These are phyloP conservation scores for Penicillium samsonianum DNA, from an alignment of 495 filamentous ascomycete genomes.

Conservation along the genomic window DNA sequence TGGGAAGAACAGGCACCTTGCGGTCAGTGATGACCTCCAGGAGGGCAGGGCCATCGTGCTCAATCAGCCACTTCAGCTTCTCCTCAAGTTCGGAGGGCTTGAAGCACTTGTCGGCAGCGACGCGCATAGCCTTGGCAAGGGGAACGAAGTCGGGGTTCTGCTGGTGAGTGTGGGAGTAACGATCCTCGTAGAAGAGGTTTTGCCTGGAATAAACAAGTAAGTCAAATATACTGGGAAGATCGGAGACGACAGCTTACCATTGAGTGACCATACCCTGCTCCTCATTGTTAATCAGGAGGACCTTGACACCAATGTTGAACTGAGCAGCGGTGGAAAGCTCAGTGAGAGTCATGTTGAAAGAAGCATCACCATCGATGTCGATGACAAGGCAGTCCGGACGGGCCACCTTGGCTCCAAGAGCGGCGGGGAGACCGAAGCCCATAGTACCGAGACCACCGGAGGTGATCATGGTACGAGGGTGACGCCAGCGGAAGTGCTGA, in stretches of 20 bases:
- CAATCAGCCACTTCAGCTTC: conserved; percentile 85
- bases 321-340: conserved; percentile 87
- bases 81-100: conserved; percentile 72
- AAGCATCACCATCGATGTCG: conserved; percentile 94
- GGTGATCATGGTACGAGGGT: conserved; percentile 87
- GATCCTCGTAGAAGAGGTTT: conserved; percentile 88
- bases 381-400: conserved; percentile 83
- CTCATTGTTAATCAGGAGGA: conserved; percentile 93
- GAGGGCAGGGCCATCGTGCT: conserved; percentile 75
- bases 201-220: conserved; percentile 51
- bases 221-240: background rate
- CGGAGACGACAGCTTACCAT: conserved; percentile 45
- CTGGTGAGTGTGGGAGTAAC: conserved; percentile 91
- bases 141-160: conserved; percentile 87
- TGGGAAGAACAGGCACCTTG: conserved; percentile 97
- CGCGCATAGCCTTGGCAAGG: conserved; percentile 79
- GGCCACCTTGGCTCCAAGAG: conserved; percentile 93
- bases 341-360: conserved; percentile 93
- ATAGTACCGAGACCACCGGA: conserved; percentile 94
- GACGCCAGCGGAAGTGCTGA: conserved; percentile 90
- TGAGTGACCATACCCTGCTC: conserved; percentile 95
- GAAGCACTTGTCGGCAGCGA: conserved; percentile 64
- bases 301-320: conserved; percentile 90
- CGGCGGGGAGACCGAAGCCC: conserved; percentile 89
- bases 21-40: conserved; percentile 65